Conservation (phyloP, 2,329 filamentous ascomycete species). For the Septoria linicola region DNA sequence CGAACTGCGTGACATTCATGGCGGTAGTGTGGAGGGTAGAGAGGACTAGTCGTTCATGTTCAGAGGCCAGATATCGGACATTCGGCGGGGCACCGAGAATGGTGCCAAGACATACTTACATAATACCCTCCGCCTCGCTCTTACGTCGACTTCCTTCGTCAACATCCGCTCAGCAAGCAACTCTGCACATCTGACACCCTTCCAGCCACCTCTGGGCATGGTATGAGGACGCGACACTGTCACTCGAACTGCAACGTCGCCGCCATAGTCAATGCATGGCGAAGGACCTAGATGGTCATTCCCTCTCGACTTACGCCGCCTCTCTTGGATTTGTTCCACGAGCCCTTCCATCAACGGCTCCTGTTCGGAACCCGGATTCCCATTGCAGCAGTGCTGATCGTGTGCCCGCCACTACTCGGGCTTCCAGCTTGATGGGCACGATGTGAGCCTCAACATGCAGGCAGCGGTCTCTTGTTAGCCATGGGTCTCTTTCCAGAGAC, state of each 20-base stretch:
- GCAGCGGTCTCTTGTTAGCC: not conserved
- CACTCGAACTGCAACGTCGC: no score
- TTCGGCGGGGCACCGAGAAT: conserved; percentile 3
- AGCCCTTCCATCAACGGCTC: no score
- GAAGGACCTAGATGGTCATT: no score
- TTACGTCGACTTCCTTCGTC: no score
- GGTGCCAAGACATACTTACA: not conserved
- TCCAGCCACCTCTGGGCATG: no score
- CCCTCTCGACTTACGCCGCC: no score
- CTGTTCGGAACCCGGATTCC: no score
- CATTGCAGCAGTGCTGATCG: not conserved
- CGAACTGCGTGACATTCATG: conserved; percentile 89
- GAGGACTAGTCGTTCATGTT: not conserved
- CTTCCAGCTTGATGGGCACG: not conserved
- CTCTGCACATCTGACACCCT: no score
- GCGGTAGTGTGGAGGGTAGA: not conserved
- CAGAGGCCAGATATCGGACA: conserved; percentile 4
- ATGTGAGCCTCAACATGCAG: conserved; percentile 6
- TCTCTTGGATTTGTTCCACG: no score
- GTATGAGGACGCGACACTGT: no score
- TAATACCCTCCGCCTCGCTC: not conserved
- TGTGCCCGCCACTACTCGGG: not conserved
- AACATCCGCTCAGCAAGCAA: no score
- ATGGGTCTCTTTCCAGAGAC: not conserved
- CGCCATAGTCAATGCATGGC: no score